These are phyloP conservation scores for Monosporozyma yasuniensis DNA, from an alignment of 805 yeast species.

Conservation along the genomic window DNA sequence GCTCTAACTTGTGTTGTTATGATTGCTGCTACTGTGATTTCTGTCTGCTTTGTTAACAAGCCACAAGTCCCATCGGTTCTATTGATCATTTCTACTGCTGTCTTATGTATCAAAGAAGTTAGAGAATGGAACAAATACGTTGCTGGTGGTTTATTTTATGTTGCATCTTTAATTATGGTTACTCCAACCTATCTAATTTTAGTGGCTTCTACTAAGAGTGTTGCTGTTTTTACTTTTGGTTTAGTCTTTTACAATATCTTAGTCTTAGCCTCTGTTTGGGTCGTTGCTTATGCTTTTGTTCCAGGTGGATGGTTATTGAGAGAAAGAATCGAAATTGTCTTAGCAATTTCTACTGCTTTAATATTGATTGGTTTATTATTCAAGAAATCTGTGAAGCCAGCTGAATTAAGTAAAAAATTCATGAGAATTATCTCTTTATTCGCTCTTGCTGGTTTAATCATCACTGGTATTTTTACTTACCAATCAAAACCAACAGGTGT, in stretches of 20 bases:
- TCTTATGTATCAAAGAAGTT: slow-evolving; percentile 14
- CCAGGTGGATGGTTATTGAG: slow-evolving; percentile 86
- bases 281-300: slow-evolving; percentile 96
- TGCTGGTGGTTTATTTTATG: slow-evolving; percentile 63
- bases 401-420: slow-evolving; percentile 10
- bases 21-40: slow-evolving; percentile 43
- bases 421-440: slow-evolving; percentile 12
- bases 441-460: slow-evolving; percentile 9
- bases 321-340: slow-evolving; percentile 76
- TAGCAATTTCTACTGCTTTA: slow-evolving; percentile 45
- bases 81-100: slow-evolving; percentile 24
- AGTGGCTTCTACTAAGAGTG: slow-evolving; percentile 48
- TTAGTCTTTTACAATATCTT: slow-evolving; percentile 44
- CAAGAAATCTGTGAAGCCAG: not conserved
- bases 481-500: slow-evolving; percentile 31
- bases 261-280: slow-evolving; percentile 85
- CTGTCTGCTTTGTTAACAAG: slow-evolving; percentile 12
- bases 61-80: slow-evolving; percentile 21
- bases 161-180: slow-evolving; percentile 50
- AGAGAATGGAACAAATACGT: slow-evolving; percentile 30
- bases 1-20: slow-evolving; percentile 52
- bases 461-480: slow-evolving; percentile 19
- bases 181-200: slow-evolving; percentile 49
- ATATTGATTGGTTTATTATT: slow-evolving; percentile 43
- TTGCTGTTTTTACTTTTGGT: slow-evolving; percentile 41